Conservation (phyloP, 805 yeast genomes). For the Yamadazyma laniorum region DNA sequence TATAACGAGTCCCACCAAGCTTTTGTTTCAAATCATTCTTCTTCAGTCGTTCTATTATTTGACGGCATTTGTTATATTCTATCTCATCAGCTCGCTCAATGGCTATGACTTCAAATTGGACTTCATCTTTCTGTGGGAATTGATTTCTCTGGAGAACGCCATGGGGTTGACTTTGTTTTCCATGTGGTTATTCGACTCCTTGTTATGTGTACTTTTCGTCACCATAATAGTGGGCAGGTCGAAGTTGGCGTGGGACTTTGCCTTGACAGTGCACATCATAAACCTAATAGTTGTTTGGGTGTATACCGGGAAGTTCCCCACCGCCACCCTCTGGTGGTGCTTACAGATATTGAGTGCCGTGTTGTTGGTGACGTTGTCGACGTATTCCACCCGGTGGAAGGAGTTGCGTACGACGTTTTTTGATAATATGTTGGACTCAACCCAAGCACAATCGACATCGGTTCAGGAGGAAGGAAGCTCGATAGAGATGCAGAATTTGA, state of each 20-base stretch:
- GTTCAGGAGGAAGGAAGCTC: constrained; percentile 10
- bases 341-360: constrained; percentile 67
- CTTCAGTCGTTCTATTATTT: constrained; percentile 77
- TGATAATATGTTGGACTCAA: constrained; percentile 67
- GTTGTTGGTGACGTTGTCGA: constrained; percentile 74
- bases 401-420: constrained; percentile 88
- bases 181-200: constrained; percentile 80
- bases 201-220: constrained; percentile 79
- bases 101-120: constrained; percentile 67
- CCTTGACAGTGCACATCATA: constrained; percentile 84
- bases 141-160: constrained; percentile 69
- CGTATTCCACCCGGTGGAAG: constrained; percentile 89
- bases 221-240: constrained; percentile 89
- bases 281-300: constrained; percentile 69
- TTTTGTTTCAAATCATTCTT: constrained; percentile 63
- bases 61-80: constrained; percentile 66
- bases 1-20: constrained; percentile 32
- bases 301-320: constrained; percentile 66
- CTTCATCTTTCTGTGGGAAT: constrained; percentile 82
- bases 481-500: constrained; percentile 12
- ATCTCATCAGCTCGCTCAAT: constrained; percentile 59
- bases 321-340: constrained; percentile 78
- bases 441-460: constrained; percentile 31
- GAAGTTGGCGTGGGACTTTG: constrained; percentile 94
- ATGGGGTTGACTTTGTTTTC: constrained; percentile 72